Evolutionary conservation across 768 basidiomycete genomes (phyloP), one percentile per base, ranked within the genome.

Genomic region (Tephrocybe sp.): DNA sequence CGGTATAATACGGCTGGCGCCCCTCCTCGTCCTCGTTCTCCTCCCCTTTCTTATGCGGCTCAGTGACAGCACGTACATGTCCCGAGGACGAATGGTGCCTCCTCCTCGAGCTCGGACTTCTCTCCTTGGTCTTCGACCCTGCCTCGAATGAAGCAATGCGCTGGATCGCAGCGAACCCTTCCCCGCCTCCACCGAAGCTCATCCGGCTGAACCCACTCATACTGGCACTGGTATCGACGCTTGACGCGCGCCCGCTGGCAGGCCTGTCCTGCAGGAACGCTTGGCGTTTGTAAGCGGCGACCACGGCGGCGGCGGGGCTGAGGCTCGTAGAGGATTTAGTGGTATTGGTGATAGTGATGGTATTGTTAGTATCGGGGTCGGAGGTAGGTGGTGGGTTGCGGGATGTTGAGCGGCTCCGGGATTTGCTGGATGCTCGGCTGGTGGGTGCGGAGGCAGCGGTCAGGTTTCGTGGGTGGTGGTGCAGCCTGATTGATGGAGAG

Each of bases 1-100:
- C 74, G 3, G 82, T 79, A 55, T 82, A 82, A 44, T 82, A 80
- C n/a, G 81, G 80, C 9, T 65, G 69, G 27, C 60, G 54, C 6
- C 19, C 26, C 21, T 21, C 24, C 7, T 25, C 35, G n/a, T 30
- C 40, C 19, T 22, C 41, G 11, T 5, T 30, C 1, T 24, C 15
- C 4, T 13, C 9, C 1, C n/a, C n/a, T n/a, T n/a, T n/a, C n/a
- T n/a, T n/a, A n/a, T n/a, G n/a, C n/a, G 28, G 28, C 28, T 30
- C 28, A 12, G 28, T 30, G 7, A 12, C 28, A 12, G 28, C 28
- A 7, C 28, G 28, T 30, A 12, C 28, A 12, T 30, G 28, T 6
- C 28, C 28, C 12, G 28, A 6, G 28, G 28, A 30, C n/a, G n/a
- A n/a, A n/a, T n/a, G n/a, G n/a, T n/a, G n/a, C n/a, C n/a, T n/a